Percentiles rank a stretch among this genome's conserved stretches.
Conservation (phyloP, 768 basidiomycete species). For the Macrolepiota albuminosa region DNA sequence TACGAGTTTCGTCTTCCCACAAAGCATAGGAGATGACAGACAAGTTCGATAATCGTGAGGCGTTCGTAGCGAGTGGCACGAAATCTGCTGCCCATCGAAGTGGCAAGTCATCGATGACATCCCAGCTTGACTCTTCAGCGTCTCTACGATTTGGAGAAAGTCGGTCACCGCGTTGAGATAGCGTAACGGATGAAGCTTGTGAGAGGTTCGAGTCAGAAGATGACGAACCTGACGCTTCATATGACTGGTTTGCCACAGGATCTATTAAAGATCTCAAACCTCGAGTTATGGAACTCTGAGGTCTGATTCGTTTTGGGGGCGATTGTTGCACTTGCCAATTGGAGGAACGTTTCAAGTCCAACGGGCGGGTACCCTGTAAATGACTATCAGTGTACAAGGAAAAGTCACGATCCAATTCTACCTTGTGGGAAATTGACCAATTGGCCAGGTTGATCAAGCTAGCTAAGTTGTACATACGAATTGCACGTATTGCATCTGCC, state of each 20-base stretch:
- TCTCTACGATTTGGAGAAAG: slow-evolving; percentile 18
- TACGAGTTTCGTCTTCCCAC: slow-evolving; percentile 54
- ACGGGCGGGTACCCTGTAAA: slow-evolving; percentile 50
- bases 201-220: slow-evolving; percentile 31
- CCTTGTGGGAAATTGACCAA: slow-evolving; percentile 69
- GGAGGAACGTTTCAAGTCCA: slow-evolving; percentile 51
- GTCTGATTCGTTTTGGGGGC: slow-evolving; percentile 43
- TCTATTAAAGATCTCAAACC: slow-evolving; percentile 59
- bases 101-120: slow-evolving; percentile 68
- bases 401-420: slow-evolving; percentile 20
- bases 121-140: slow-evolving; percentile 57
- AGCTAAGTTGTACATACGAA: slow-evolving; percentile 82
- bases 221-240: slow-evolving; percentile 14
- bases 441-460: slow-evolving; percentile 72
- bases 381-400: not conserved
- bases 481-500: slow-evolving; percentile 45
- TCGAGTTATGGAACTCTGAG: slow-evolving; percentile 54
- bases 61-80: slow-evolving; percentile 66
- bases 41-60: slow-evolving; percentile 55
- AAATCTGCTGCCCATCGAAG: slow-evolving; percentile 86
- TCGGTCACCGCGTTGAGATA: slow-evolving; percentile 3
- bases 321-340: slow-evolving; percentile 49
- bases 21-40: slow-evolving; percentile 65
- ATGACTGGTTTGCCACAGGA: slow-evolving; percentile 15
- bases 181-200: slow-evolving; percentile 1